phyloP scores from a whole-genome alignment of 495 filamentous ascomycete species.

The Neurospora africana region DNA sequence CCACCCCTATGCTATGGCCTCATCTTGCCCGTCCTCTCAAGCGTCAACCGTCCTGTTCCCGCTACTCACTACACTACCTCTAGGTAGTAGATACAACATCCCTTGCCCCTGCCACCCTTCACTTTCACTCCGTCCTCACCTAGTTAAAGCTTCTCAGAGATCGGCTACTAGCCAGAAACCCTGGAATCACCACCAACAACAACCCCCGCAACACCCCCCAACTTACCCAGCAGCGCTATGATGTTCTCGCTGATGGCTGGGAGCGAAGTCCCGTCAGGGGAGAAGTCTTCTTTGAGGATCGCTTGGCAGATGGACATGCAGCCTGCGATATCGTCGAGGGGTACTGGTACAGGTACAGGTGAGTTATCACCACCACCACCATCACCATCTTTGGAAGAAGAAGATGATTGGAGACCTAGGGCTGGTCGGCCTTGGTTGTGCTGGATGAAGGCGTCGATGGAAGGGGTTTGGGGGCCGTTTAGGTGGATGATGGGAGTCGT shows the following conservation, averaged over 20 bases:
- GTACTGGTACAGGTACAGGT: too few species aligned
- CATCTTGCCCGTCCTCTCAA: too few species aligned
- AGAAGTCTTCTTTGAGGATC: constrained; percentile 42
- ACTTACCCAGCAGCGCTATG: constrained; percentile 42
- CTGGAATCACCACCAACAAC: constrained; percentile 1
- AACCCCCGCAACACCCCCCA: constrained; percentile 33
- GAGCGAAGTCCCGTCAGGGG: constrained; percentile 50
- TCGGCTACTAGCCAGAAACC: too few species aligned
- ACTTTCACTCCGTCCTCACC: too few species aligned
- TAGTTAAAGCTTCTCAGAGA: too few species aligned
- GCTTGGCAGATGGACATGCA: constrained; percentile 20
- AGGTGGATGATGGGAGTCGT: background rate
- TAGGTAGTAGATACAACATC: too few species aligned
- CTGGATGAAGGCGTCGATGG: background rate
- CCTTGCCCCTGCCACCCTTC: too few species aligned
- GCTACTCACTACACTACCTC: too few species aligned
- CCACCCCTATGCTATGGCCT: too few species aligned
- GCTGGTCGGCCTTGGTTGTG: background rate
- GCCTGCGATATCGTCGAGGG: constrained; percentile 36
- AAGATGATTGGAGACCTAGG: background rate
- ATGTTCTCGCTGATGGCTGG: constrained; percentile 56
- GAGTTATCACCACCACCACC: too few species aligned
- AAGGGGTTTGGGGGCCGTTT: background rate
- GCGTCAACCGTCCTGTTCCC: too few species aligned
- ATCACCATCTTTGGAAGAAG: background rate